These are phyloP conservation scores for Plenodomus lindquistii DNA, from an alignment of 2,329 filamentous ascomycete species.

Conservation along the genomic window DNA sequence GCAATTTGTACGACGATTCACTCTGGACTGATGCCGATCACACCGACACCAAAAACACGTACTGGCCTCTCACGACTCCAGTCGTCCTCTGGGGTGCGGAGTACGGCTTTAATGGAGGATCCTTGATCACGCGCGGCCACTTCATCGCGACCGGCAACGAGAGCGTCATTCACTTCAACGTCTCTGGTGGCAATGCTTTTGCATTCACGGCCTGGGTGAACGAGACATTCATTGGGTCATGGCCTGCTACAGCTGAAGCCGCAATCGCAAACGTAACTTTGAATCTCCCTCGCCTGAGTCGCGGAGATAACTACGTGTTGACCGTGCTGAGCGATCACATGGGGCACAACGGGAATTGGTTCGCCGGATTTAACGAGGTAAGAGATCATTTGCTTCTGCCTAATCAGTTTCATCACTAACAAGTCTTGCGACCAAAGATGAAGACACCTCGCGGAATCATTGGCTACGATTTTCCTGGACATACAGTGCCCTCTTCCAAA, in stretches of 20 bases:
- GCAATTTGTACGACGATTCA: conserved; percentile 66
- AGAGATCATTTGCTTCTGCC: not conserved
- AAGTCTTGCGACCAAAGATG: conserved; percentile 45
- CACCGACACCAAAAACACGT: conserved; percentile 59
- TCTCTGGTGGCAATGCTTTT: conserved; percentile 66
- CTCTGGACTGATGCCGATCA: conserved; percentile 65
- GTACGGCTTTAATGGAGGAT: conserved; percentile 72
- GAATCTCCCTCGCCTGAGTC: conserved; percentile 54
- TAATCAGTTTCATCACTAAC: too few species aligned
- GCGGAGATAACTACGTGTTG: conserved; percentile 61
- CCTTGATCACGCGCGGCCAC: conserved; percentile 68
- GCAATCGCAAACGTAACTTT: conserved; percentile 59
- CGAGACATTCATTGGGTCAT: conserved; percentile 64
- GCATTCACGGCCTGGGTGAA: conserved; percentile 70
- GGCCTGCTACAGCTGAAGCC: conserved; percentile 56
- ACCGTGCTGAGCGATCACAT: conserved; percentile 73
- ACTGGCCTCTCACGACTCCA: conserved; percentile 42
- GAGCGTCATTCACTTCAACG: conserved; percentile 58
- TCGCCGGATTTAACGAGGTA: conserved; percentile 44
- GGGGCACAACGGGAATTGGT: conserved; percentile 68
- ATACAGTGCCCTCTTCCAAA: conserved; percentile 35
- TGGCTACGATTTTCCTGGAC: conserved; percentile 58
- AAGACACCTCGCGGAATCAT: conserved; percentile 65
- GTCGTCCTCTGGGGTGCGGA: conserved; percentile 65
- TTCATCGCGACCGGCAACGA: conserved; percentile 67